Evolutionary conservation across 805 yeast species (phyloP), one percentile per base, ranked within the genome.

Genomic region (Candida caryicola): DNA sequence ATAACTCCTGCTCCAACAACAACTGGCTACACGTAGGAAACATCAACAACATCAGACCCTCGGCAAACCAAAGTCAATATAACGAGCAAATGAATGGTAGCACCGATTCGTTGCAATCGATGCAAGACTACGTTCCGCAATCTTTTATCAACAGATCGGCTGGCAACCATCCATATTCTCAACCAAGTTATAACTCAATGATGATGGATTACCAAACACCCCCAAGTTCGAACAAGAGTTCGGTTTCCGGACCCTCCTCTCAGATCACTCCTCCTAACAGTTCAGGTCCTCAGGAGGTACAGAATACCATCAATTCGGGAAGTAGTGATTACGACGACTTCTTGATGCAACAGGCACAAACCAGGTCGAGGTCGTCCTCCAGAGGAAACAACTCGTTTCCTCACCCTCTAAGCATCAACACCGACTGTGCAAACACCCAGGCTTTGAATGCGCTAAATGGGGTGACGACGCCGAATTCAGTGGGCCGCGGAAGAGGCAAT

Each of bases 11-110:
- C 35, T 52, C 51, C 31, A 59, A 57, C 21, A 55, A 54, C 43
- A 65, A 57, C 42, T 68, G 73, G 74, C 55, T 68, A 31, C 74
- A 69, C 51, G 66, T 69, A 28, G 74, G 74, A 4, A 69, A 68
- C 46, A 54, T 68, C 40, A 58, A 54, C 43, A 60, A 54, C 37
- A 55, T 60, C 10, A 59, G 66, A 39, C 52, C 60, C n/a, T 40
- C 45, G 14, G 39, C 40, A 29, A 34, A 34, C 6, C 39, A 34
- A 17, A 41, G 47, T 12, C 43, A 44, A 30, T 37, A 37, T 28
- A 44, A 53, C 31, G 59, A 55, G 7, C 54, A 54, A 23, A 37
- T 49, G 16, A 57, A 53, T 32, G 51, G 43, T 16, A 62, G 69
- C 36, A 56, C 72, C 1, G 73, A 69, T 44, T 65, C 71, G 7